phyloP scores from a whole-genome alignment of 2,329 filamentous ascomycete genomes.

The Apiospora hydei region DNA sequence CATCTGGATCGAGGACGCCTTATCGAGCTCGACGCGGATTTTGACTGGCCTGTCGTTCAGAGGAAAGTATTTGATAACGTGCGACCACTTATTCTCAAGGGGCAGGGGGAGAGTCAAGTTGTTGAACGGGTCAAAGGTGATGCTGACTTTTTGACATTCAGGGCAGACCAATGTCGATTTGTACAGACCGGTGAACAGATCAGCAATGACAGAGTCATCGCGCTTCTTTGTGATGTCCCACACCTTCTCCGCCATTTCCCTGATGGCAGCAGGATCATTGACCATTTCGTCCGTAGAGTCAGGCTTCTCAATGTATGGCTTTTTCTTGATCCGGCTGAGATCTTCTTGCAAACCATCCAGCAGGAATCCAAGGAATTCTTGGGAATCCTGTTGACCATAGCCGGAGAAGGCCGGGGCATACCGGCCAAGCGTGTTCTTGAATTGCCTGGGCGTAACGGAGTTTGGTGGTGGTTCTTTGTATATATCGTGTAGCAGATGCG shows the following conservation, averaged over 20 bases:
- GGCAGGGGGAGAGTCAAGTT: slow-evolving; percentile 91
- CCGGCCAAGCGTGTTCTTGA: slow-evolving; percentile 83
- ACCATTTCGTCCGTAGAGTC: slow-evolving; percentile 98
- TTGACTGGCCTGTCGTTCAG: slow-evolving; percentile 73
- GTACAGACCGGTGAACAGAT: slow-evolving; percentile 97
- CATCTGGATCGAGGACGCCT: slow-evolving; percentile 71
- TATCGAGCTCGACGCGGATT: slow-evolving; percentile 81
- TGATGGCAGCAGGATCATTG: slow-evolving; percentile 79
- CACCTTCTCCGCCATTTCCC: slow-evolving; percentile 84
- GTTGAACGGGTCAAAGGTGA: slow-evolving; percentile 98
- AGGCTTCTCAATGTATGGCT: slow-evolving; percentile 96
- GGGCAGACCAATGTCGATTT: slow-evolving; percentile 97
- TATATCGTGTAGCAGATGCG: slow-evolving; percentile 76
- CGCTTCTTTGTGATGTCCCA: slow-evolving; percentile 91
- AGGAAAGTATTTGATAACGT: slow-evolving; percentile 79
- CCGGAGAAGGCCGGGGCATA: slow-evolving; percentile 89
- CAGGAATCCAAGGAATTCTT: slow-evolving; percentile 94
- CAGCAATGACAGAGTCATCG: slow-evolving; percentile 94
- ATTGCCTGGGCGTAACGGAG: slow-evolving; percentile 79
- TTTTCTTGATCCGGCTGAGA: slow-evolving; percentile 90
- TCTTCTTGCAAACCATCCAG: slow-evolving; percentile 96
- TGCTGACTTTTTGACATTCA: slow-evolving; percentile 91
- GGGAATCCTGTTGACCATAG: slow-evolving; percentile 95
- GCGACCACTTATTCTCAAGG: slow-evolving; percentile 82
- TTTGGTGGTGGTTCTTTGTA: slow-evolving; percentile 72